phyloP scores from a whole-genome alignment of 2,329 filamentous ascomycete genomes.

The Venturia pyrina region DNA sequence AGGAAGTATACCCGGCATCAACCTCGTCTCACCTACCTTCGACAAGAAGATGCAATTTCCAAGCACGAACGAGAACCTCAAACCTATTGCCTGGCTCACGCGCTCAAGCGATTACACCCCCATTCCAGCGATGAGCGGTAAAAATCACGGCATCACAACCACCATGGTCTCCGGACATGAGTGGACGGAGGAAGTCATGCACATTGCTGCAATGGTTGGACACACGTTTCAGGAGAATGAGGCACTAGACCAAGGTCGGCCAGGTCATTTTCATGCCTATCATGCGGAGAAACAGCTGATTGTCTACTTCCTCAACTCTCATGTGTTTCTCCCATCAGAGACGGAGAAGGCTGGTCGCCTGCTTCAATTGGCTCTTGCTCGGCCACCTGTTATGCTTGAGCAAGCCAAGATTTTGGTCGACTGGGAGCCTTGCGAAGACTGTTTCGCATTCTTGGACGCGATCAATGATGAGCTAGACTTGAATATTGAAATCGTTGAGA shows the following conservation, averaged over 20 bases:
- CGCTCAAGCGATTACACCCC: neutral
- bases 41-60: neutral
- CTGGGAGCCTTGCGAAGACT: neutral
- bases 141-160: neutral
- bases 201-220: neutral
- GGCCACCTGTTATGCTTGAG: neutral
- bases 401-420: neutral
- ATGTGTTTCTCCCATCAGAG: neutral
- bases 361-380: neutral
- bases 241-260: neutral
- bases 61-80: neutral
- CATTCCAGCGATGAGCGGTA: conserved; percentile 6
- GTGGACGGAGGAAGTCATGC: conserved; percentile 9
- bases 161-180: neutral
- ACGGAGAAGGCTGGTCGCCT: neutral
- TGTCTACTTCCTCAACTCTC: conserved; percentile 9
- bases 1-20: neutral
- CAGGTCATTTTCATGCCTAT: neutral
- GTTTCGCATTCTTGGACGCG: neutral
- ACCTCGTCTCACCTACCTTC: neutral
- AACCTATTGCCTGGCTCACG: neutral
- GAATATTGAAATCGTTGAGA: neutral
- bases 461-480: neutral
- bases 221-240: neutral
- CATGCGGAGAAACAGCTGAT: conserved; percentile 11